Base-by-base conservation (phyloP, 495 filamentous ascomycete genomes). In the Chlorociboria aeruginascens region DNA sequence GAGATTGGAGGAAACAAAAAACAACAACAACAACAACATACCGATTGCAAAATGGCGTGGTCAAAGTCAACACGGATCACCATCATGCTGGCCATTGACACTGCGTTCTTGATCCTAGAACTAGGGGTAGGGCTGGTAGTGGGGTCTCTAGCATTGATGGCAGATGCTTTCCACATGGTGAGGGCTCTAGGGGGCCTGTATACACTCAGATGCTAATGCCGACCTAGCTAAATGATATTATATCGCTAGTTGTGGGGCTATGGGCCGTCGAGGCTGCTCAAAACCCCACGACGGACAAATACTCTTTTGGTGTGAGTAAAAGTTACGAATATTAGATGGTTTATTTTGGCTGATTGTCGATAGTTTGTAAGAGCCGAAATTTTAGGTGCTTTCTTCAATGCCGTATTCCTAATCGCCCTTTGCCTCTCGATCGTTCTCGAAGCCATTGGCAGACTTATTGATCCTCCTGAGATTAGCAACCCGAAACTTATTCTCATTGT, bases 101-200 rank as follows among this genome's bases (percentile, higher is more conserved):
- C 79, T 2, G 71, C 76, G 4, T 98, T 98, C 70, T 96, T 98
- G 61, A 61, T 95, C 10, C 66, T 96, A 11, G 92, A 98, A 64
- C 66, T 98, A 42, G 81, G 80, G 16, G 79, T 85, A 41, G 92
- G 92, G 45, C 86, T 92, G 65, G 65, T 77, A 36, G 88, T 93
- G 45, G 81, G 86, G 56, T 97, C 92, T 28, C 77, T 98, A 51
- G 92, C 92, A 13, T 74, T 98, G 46, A 85, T 93, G 58, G 92
- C 92, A 33, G 92, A 98, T 69, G 86, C 92, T 47, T 98, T 97
- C 68, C 92, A 98, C 59, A 98, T 98, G 92, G 85, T 89, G 61
- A 54, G 71, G 17, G 10, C 10, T 14, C 16, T 17, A 10, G 30
- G 12, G 35, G 20, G 39, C 10, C 44, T 50, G 36, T 14, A 46